These are phyloP conservation scores for Aspergillus carlsbadensis DNA, from an alignment of 495 filamentous ascomycete species.

Conservation along the genomic window DNA sequence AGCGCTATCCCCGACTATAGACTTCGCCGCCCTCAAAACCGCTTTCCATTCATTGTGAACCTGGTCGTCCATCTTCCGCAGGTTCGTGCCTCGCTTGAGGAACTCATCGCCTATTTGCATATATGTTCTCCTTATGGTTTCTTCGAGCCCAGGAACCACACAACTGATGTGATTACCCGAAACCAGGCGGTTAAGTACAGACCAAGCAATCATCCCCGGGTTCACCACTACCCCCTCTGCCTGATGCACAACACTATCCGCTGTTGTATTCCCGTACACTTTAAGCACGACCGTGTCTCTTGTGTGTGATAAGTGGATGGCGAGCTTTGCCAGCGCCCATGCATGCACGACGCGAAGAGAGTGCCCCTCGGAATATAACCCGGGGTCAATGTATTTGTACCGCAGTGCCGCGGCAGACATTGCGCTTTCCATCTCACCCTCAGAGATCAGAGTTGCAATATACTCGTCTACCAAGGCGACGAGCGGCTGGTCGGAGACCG, in stretches of 20 bases:
- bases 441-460: conserved; percentile 31
- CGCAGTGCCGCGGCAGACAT: conserved; percentile 40
- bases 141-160: conserved; percentile 36
- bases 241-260: background rate
- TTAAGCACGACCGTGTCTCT: conserved; percentile 6
- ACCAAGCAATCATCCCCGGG: conserved; percentile 37
- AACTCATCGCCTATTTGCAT: conserved; percentile 35
- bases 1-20: too few species aligned
- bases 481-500: conserved; percentile 41
- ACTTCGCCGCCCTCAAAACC: background rate
- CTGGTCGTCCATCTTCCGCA: conserved; percentile 22
- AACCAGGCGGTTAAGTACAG: conserved; percentile 41
- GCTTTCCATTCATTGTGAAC: conserved; percentile 5
- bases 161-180: conserved; percentile 33
- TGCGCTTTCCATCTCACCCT: conserved; percentile 31
- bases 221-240: conserved; percentile 27
- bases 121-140: conserved; percentile 31
- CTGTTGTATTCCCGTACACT: conserved; percentile 15
- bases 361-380: conserved; percentile 35
- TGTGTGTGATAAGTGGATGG: conserved; percentile 33
- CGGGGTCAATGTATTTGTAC: conserved; percentile 38
- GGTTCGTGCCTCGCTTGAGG: conserved; percentile 30
- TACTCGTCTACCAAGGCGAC: conserved; percentile 39
- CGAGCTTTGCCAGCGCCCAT: conserved; percentile 40
- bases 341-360: conserved; percentile 45